Base-by-base conservation (phyloP, 768 basidiomycete genomes). In the Kwoniella botswanensis region DNA sequence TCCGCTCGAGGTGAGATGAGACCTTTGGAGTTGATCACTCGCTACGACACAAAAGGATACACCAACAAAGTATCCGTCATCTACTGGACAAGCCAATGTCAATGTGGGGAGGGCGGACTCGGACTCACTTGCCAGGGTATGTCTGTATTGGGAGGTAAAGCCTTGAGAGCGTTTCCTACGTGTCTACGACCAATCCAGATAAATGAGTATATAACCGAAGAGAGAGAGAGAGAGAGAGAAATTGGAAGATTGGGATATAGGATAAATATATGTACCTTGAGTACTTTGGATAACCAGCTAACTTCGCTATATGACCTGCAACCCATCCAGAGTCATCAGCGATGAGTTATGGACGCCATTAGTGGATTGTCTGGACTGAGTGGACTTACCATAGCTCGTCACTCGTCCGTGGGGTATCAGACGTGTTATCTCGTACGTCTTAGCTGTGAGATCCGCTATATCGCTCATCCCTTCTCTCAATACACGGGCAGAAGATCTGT, bases 1-100 rank as follows among this genome's bases (percentile, higher is more conserved):
- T 93, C 92, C 0, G 92, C 93, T 55, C 94, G 87, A 7, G 92
- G 93, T 1, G 93, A 93, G 18, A 85, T 85, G 24, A 73, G 59
- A 3, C 82, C 82, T 62, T 73, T 76, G 0, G 82, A 79, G 4
- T 76, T 76, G 60, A 83, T 79, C 9, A 83, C 82, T 13, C 82
- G 70, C 80, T 83, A 65, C 3, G 12, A 41, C 17, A 66, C 10
- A 70, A 62, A 26, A 29, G 29, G n/a, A n/a, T 0, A 35, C 35
- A 35, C 35, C 35, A 35, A 35, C 35, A 35, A 35, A 35, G 35
- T 35, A 35, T 35, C 35, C 6, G 35, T 35, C 35, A 35, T 35
- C 35, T 50, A 44, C 53, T 63, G n/a, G 43, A 50, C n/a, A n/a
- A 52, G 12, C 7, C 35, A 21, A 44, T 46, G 12, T 9, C 22